phyloP scores from a whole-genome alignment of 257 asterid species.

The Catharanthus roseus region DNA sequence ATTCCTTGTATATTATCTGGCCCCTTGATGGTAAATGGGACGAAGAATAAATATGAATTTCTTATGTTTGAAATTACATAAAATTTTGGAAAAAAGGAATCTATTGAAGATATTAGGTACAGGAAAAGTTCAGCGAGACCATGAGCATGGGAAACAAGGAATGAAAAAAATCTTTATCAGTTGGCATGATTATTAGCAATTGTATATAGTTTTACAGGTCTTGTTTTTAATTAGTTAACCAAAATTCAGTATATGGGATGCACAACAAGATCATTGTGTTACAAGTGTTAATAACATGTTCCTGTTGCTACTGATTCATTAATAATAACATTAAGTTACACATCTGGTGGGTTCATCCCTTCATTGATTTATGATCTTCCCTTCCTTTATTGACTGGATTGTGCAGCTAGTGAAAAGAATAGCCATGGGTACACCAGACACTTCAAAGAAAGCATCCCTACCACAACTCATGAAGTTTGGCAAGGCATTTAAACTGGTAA shows the following conservation, averaged over 20 bases:
- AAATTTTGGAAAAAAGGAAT: no score
- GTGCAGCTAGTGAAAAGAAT: constrained; percentile 5
- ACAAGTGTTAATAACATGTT: background rate
- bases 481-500: constrained; percentile 64
- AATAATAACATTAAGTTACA: background rate
- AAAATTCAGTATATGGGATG: background rate
- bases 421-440: constrained; percentile 29
- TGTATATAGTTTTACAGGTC: no score
- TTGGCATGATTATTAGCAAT: no score
- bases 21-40: no score
- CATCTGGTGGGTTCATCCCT: background rate
- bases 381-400: background rate
- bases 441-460: constrained; percentile 34
- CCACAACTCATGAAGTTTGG: constrained; percentile 55
- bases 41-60: no score
- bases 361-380: background rate
- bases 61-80: no score
- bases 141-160: no score
- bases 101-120: no score
- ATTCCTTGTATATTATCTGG: no score
- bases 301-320: background rate
- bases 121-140: no score
- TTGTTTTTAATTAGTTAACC: background rate
- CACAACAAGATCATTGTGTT: background rate
- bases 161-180: no score